A percentile compares a stretch with the other conserved stretches of the same genome.
phyloP scores from a whole-genome alignment of 2,329 filamentous ascomycete species.

The Onygenales sp. region DNA sequence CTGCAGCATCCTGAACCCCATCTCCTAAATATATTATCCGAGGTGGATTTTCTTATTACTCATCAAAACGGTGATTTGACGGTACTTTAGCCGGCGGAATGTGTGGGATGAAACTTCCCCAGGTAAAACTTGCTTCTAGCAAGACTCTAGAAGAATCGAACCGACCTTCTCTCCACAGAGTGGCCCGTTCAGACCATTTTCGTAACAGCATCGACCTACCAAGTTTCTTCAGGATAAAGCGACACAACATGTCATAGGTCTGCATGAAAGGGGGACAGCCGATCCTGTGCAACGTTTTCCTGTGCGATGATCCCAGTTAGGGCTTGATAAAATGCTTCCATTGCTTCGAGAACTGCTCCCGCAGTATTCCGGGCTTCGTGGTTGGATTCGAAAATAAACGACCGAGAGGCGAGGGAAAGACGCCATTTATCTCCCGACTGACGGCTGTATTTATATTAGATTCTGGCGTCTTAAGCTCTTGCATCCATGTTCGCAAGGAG shows the following conservation, averaged over 20 bases:
- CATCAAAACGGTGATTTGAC: not conserved
- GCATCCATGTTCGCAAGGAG: not conserved
- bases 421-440: not conserved
- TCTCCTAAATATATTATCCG: not conserved
- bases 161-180: not conserved
- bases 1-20: not conserved
- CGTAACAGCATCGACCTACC: not conserved
- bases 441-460: not conserved
- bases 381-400: not conserved
- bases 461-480: not conserved
- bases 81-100: not conserved
- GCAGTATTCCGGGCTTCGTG: too few species aligned
- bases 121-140: slow-evolving; percentile 1
- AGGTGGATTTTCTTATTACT: not conserved
- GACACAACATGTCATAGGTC: not conserved
- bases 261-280: not conserved
- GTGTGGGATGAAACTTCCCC: not conserved
- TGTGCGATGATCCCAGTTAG: too few species aligned
- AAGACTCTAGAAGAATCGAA: not conserved
- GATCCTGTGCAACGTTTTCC: not conserved
- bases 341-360: not conserved
- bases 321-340: not conserved
- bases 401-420: not conserved
- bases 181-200: not conserved
- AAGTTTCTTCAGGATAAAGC: not conserved